Evolutionary conservation across 805 yeast genomes (phyloP).

Genomic region (Cyberlindnera suaveolens): DNA sequence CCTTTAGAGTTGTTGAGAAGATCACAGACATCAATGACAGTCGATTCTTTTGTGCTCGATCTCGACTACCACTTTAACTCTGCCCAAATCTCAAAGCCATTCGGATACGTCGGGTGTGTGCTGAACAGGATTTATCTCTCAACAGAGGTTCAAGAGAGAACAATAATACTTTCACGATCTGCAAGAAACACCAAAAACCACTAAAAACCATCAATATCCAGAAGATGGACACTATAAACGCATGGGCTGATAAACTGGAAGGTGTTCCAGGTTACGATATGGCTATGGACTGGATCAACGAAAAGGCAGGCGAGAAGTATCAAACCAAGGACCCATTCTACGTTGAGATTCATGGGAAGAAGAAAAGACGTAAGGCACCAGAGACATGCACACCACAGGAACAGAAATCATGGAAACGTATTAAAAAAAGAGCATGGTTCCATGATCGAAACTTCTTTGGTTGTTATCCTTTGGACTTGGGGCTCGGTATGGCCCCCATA

Average conservation of each 20-base stretch:
- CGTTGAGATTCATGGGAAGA: conserved; percentile 45
- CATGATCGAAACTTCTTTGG: conserved; percentile 84
- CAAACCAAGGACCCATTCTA: conserved; percentile 63
- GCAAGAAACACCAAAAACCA: no score
- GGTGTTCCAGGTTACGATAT: conserved; percentile 53
- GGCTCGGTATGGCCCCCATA: conserved; percentile 74
- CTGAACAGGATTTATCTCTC: no score
- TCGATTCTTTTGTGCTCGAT: no score
- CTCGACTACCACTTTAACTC: no score
- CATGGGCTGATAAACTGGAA: conserved; percentile 30
- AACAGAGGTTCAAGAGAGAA: no score
- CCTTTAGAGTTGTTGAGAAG: no score
- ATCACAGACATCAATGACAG: no score
- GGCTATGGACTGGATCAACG: conserved; percentile 55
- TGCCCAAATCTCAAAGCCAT: no score
- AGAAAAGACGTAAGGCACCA: conserved; percentile 56
- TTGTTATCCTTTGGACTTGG: conserved; percentile 67
- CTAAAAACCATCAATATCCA: not conserved
- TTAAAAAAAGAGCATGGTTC: conserved; percentile 79
- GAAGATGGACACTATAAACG: conserved; percentile 17
- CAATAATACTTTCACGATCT: no score
- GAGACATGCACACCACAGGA: conserved; percentile 52
- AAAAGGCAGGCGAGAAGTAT: conserved; percentile 58
- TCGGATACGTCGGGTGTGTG: no score
- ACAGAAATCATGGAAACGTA: conserved; percentile 58